phyloP scores from a whole-genome alignment of 179 eudicot genomes.

The Silene vulgaris region DNA sequence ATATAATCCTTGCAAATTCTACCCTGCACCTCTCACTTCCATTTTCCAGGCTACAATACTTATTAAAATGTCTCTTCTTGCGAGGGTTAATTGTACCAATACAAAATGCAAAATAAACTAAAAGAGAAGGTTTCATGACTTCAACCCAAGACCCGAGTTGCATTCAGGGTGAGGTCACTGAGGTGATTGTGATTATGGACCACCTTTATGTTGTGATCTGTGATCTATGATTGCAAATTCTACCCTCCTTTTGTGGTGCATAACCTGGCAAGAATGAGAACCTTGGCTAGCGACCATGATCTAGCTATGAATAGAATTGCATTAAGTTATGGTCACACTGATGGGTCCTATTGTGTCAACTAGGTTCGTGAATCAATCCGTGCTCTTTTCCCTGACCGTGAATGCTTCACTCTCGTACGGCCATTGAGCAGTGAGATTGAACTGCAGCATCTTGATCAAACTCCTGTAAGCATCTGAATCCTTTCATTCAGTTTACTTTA shows the following conservation, averaged over 20 bases:
- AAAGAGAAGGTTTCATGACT: background rate
- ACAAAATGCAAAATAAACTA: background rate
- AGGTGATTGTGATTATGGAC: slow-evolving; percentile 2
- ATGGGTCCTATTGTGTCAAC: slow-evolving; percentile 18
- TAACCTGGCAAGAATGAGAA: background rate
- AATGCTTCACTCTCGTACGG: slow-evolving; percentile 91
- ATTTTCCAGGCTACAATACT: slow-evolving; percentile 2
- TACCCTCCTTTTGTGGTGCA: background rate
- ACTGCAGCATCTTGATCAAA: slow-evolving; percentile 91
- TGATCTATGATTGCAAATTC: too few relatives aligned
- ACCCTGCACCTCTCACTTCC: background rate
- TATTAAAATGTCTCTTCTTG: background rate
- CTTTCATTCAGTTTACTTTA: background rate
- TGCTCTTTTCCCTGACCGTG: slow-evolving; percentile 96
- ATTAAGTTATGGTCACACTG: slow-evolving; percentile 7
- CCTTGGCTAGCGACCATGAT: background rate
- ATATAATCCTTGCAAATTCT: background rate
- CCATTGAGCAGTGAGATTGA: slow-evolving; percentile 83
- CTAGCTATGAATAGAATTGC: background rate
- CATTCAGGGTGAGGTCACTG: background rate
- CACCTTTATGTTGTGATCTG: background rate
- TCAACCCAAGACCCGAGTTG: background rate
- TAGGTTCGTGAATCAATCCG: slow-evolving; percentile 95
- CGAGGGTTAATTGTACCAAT: background rate
- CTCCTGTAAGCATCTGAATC: slow-evolving; percentile 49